A percentile compares a stretch with the other conserved stretches of the same genome.
These are phyloP conservation scores for Eucalyptus erythrocorys DNA, from an alignment of 345 rosid genomes.

Conservation along the genomic window DNA sequence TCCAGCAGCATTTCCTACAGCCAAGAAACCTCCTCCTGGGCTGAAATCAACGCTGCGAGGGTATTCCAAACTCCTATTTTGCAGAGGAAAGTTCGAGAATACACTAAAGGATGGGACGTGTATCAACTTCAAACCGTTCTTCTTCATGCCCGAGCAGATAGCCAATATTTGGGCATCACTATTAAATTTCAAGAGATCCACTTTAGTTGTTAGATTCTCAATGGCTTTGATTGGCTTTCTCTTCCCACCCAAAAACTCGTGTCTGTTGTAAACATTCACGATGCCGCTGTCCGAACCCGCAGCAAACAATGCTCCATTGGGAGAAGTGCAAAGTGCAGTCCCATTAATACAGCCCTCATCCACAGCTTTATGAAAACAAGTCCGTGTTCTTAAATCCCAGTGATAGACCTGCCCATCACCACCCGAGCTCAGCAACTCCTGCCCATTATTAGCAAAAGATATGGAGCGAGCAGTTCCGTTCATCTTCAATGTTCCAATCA, in stretches of 20 bases:
- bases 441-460: conserved; percentile 64
- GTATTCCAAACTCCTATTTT: conserved; percentile 36
- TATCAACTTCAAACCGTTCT: conserved; percentile 62
- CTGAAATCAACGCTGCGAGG: conserved; percentile 90
- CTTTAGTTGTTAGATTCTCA: conserved; percentile 71
- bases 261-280: conserved; percentile 77
- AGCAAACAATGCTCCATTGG: conserved; percentile 51
- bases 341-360: conserved; percentile 87
- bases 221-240: conserved; percentile 65
- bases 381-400: conserved; percentile 86
- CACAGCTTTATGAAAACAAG: conserved; percentile 68
- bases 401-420: conserved; percentile 87
- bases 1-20: conserved; percentile 77
- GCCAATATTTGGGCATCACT: conserved; percentile 80
- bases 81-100: conserved; percentile 79
- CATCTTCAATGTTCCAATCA: conserved; percentile 85
- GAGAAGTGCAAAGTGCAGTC: conserved; percentile 57
- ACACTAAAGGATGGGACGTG: conserved; percentile 61
- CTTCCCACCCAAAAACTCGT: conserved; percentile 72
- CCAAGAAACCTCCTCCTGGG: conserved; percentile 93
- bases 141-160: conserved; percentile 63
- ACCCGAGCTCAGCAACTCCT: conserved; percentile 67
- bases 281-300: conserved; percentile 85
- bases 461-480: conserved; percentile 72
- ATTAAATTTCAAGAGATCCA: conserved; percentile 76